Percentiles rank a stretch among this genome's conserved stretches.
phyloP scores from a whole-genome alignment of 1,284 basidiomycete genomes.

The Ustilago crameri region DNA sequence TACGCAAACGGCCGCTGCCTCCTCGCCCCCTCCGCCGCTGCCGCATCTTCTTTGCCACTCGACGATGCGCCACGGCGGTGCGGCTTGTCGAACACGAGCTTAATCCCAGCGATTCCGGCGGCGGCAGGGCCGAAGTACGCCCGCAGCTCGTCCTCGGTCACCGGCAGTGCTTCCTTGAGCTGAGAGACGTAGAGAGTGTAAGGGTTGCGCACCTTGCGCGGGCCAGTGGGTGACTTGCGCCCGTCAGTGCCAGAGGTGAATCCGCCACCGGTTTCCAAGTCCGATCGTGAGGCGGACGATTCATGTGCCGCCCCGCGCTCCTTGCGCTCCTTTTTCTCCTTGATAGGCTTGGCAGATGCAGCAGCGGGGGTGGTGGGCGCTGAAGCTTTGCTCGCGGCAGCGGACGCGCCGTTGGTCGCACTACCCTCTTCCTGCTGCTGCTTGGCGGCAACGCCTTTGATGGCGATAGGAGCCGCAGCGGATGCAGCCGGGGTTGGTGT shows the following conservation, averaged over 20 bases:
- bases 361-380: slow-evolving; percentile 6
- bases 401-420: background rate
- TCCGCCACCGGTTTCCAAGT: slow-evolving; percentile 40
- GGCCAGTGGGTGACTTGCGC: slow-evolving; percentile 26
- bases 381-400: background rate
- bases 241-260: slow-evolving; percentile 41
- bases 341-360: slow-evolving; percentile 26
- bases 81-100: slow-evolving; percentile 52
- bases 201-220: slow-evolving; percentile 33
- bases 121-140: slow-evolving; percentile 60
- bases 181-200: slow-evolving; percentile 56
- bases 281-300: slow-evolving; percentile 41
- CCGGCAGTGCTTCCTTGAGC: slow-evolving; percentile 55
- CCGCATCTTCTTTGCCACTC: slow-evolving; percentile 36
- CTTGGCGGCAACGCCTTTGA: background rate
- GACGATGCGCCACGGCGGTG: slow-evolving; percentile 28
- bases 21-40: slow-evolving; percentile 4
- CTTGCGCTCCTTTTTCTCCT: slow-evolving; percentile 41
- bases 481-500: slow-evolving; percentile 6
- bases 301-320: slow-evolving; percentile 47
- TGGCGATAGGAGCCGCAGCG: slow-evolving; percentile 1
- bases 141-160: slow-evolving; percentile 52
- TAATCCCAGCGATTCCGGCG: slow-evolving; percentile 41
- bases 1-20: slow-evolving; percentile 52
- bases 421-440: background rate